A percentile compares a stretch with the other conserved stretches of the same genome.
phyloP scores from a whole-genome alignment of 78 protist species.

The Paulinella micropora region DNA sequence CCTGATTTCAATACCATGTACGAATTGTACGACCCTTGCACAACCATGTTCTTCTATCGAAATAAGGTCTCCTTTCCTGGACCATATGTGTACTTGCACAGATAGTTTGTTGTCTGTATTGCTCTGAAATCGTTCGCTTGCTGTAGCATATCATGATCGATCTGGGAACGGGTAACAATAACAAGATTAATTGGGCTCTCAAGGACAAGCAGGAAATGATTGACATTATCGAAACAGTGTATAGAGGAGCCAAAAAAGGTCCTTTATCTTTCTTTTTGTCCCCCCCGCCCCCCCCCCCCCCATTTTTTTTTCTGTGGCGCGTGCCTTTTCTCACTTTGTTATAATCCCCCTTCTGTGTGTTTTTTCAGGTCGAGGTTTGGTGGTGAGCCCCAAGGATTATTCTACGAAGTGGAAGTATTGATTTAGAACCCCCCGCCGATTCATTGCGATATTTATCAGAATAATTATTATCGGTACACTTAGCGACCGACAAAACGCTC shows the following conservation, averaged over 20 bases:
- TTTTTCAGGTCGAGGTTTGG: constrained; percentile 71
- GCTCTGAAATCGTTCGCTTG: constrained; percentile 57
- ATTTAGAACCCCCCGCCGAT: not conserved
- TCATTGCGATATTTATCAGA: too few species aligned
- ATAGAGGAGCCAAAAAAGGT: constrained; percentile 88
- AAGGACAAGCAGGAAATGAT: constrained; percentile 51
- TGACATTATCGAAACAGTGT: constrained; percentile 53
- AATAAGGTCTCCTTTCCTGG: too few species aligned
- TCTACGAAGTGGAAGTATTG: constrained; percentile 74
- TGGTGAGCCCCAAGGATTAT: constrained; percentile 83
- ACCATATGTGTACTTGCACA: too few species aligned
- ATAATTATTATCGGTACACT: too few species aligned
- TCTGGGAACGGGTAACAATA: constrained; percentile 96
- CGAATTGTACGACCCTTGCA: constrained; percentile 91
- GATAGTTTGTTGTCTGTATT: not conserved
- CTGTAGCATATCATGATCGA: constrained; percentile 95
- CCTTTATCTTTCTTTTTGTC: too few species aligned
- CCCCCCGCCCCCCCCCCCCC: too few species aligned
- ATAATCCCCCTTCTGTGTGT: not conserved
- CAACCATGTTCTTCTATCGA: constrained; percentile 94
- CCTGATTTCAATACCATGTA: constrained; percentile 98
- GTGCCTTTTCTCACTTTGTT: not conserved
- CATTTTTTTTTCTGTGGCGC: constrained; percentile 4
- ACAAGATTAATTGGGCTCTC: constrained; percentile 89
- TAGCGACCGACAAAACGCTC: too few species aligned